A percentile compares a stretch with the other conserved stretches of the same genome.
Conservation (phyloP, 257 asterid genomes). For the Ophiorrhiza pumila region DNA sequence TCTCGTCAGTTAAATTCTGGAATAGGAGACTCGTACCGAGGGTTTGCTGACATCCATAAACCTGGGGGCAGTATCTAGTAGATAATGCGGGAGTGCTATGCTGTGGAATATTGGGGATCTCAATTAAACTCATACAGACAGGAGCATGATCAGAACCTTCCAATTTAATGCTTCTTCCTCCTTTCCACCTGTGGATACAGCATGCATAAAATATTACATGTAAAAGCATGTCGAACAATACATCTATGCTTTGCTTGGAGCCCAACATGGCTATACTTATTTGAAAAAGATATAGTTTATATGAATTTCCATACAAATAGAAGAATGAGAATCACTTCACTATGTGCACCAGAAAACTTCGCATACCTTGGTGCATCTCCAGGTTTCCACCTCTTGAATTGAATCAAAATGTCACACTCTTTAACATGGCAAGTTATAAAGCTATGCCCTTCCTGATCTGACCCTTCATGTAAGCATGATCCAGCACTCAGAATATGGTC, state of each 20-base stretch:
- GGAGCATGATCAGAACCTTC: slow-evolving; percentile 99
- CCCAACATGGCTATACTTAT: background rate
- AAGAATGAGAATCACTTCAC: slow-evolving; percentile 14
- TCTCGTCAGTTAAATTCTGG: background rate
- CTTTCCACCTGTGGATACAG: slow-evolving; percentile 49
- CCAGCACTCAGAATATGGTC: slow-evolving; percentile 88
- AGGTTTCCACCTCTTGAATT: slow-evolving; percentile 89
- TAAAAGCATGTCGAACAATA: background rate
- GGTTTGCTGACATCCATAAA: slow-evolving; percentile 84
- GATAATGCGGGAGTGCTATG: slow-evolving; percentile 85
- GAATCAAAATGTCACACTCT: slow-evolving; percentile 73
- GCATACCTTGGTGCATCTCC: slow-evolving; percentile 74
- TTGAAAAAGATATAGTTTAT: background rate
- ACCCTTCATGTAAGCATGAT: slow-evolving; percentile 71
- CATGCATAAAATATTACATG: background rate
- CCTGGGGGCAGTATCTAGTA: slow-evolving; percentile 85
- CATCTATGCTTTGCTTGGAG: background rate
- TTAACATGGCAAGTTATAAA: slow-evolving; percentile 73
- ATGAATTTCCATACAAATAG: background rate
- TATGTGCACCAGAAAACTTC: slow-evolving; percentile 11
- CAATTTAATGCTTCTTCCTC: slow-evolving; percentile 60
- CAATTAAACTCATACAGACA: slow-evolving; percentile 56
- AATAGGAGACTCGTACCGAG: slow-evolving; percentile 52
- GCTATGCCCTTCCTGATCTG: slow-evolving; percentile 53
- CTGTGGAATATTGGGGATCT: slow-evolving; percentile 48